Base-by-base conservation (phyloP, 164 flowering plant genomes). In the Hamamelis virginiana region DNA sequence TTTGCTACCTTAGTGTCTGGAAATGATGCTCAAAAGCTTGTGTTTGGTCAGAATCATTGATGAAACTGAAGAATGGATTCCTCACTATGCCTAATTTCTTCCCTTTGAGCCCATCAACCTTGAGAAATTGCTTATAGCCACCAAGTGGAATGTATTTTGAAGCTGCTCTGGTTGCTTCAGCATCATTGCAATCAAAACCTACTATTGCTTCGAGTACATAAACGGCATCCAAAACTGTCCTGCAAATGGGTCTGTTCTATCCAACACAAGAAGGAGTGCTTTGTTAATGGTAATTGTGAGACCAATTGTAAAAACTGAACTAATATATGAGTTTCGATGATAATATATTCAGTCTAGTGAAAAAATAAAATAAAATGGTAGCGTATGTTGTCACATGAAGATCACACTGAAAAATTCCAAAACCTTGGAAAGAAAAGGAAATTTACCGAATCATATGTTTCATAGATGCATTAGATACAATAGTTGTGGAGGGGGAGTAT, bases 81-180 rank as follows among this genome's bases (percentile, higher is more conserved):
- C 66, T 61, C 15, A 48, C 65, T 27, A 68, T 13, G 1, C 86
- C 86, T 56, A 81, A 11, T 71, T 81, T 75, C 74, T 82, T 85
- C 27, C 78, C 80, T 11, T 38, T 65, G 4, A 86, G 84, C 45
- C 87, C 90, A 44, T 77, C 69, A 9, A 6, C 51, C 25, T 76
- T 84, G 12, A 84, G 81, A 65, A 76, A 82, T n/a, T 81, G 82
- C 43, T 15, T 62, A 61, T 83, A 86, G 1, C 89, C 89, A 50
- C 82, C 82, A 5, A 1, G 3, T 4, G 63, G 70, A 6, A 67
- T 67, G 13, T 56, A 57, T 22, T 57, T 56, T 6, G 63, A 26
- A 1, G 70, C 70, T 44, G 43, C 50, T 25, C 15, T 44, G 9
- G 70, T 67, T 41, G 27, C 62, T 58, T 55, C 64, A 13, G 64